Conservation (phyloP, 768 basidiomycete species). For the Lentinula guzmanii region DNA sequence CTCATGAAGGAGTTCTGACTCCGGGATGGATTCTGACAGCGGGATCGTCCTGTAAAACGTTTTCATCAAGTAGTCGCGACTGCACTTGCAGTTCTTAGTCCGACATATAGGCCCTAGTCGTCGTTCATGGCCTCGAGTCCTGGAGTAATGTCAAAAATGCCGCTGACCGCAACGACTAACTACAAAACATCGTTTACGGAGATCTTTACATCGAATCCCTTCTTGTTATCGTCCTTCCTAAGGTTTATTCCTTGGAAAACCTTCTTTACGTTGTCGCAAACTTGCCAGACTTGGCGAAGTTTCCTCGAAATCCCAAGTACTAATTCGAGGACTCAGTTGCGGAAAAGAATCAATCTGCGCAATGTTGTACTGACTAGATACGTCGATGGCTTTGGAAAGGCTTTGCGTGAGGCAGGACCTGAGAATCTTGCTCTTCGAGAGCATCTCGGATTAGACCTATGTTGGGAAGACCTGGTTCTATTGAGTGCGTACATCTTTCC, state of each 20-base stretch:
- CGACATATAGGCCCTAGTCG: background rate
- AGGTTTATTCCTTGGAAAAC: constrained; percentile 32
- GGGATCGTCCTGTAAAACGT: background rate
- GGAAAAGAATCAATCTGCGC: constrained; percentile 17
- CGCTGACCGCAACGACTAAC: background rate
- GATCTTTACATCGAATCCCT: constrained; percentile 10
- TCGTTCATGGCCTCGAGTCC: background rate
- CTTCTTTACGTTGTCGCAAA: constrained; percentile 30
- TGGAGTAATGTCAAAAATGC: background rate
- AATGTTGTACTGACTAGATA: constrained; percentile 41
- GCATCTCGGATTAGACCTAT: constrained; percentile 33
- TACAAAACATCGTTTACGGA: background rate
- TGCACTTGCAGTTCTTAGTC: background rate
- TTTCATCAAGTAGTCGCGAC: background rate
- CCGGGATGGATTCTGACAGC: background rate
- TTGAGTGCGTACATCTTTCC: constrained; percentile 46
- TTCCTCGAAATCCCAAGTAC: constrained; percentile 16
- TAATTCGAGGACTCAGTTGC: background rate
- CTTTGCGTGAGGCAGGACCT: constrained; percentile 36
- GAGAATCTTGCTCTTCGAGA: constrained; percentile 13
- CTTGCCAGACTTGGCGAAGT: constrained; percentile 24
- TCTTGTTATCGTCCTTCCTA: constrained; percentile 21
- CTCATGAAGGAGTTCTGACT: background rate
- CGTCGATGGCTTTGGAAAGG: constrained; percentile 49
- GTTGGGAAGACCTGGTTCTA: constrained; percentile 53